phyloP scores from a whole-genome alignment of 2,329 filamentous ascomycete species.

The Bipolaris cookei region DNA sequence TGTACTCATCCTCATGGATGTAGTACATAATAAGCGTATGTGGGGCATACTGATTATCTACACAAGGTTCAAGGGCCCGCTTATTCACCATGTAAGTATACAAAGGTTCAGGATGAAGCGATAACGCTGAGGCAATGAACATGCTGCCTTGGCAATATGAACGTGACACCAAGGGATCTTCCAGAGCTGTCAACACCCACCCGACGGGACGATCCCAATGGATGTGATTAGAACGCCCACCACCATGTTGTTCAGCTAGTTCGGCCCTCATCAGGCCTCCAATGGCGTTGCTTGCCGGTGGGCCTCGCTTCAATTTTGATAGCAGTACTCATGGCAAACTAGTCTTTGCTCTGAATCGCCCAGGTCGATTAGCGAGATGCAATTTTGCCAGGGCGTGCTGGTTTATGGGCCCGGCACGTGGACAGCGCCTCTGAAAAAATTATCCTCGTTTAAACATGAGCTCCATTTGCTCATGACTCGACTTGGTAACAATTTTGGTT shows the following conservation, averaged over 20 bases:
- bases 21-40: too few relatives aligned
- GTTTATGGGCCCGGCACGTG: slow-evolving; percentile 11
- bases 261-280: background rate
- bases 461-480: too few relatives aligned
- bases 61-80: too few relatives aligned
- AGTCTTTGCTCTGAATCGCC: slow-evolving; percentile 9
- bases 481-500: too few relatives aligned
- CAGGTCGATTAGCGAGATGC: slow-evolving; percentile 15
- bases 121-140: too few relatives aligned
- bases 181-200: background rate
- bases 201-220: background rate
- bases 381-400: slow-evolving; percentile 9
- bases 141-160: too few relatives aligned
- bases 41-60: too few relatives aligned
- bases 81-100: too few relatives aligned
- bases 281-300: background rate
- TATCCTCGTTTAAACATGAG: background rate
- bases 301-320: slow-evolving; percentile 3
- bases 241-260: background rate
- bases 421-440: slow-evolving; percentile 8
- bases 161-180: background rate
- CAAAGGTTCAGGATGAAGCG: too few relatives aligned
- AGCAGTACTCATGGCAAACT: background rate
- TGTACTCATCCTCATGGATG: too few relatives aligned
- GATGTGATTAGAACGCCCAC: background rate